Evolutionary conservation across 768 basidiomycete species (phyloP), one percentile per base, ranked within the genome.

Genomic region (Clavaria fumosa): DNA sequence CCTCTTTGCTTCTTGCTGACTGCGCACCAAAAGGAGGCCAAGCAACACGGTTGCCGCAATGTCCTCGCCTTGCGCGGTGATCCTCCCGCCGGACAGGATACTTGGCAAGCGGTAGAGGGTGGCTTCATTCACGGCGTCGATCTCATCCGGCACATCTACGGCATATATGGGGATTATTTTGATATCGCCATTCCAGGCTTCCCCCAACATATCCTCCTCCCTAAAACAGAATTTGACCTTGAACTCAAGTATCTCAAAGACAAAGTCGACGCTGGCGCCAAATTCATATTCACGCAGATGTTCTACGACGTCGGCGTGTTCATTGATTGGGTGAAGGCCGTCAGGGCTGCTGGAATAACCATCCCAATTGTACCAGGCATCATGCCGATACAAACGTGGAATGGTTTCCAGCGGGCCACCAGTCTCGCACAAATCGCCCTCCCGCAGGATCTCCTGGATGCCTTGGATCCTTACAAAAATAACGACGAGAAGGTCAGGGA

Each of bases 231-330:
- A 48, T 70, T 70, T 28, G 72, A 69, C 20, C 70, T 70, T 37
- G 91, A 96, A 57, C 77, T 95, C 59, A 58, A 67, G 41, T 91
- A 70, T 56, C 66, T 95, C 45, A 93, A 93, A 59, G 77, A 83
- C 45, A 96, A 96, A 58, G 61, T 91, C 41, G 89, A 93, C 45
- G 82, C 76, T 7, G 90, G 91, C 26, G 83, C 78, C 43, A 69
- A 75, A 53, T 85, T 93, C 61, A 95, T 96, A 58, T 95, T 96
- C 64, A 95, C 91, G 0, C 91, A 96, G 57, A 89, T 96, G 86
- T 96, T 96, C 63, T 95, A 91, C 60, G 91, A 95, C 49, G 77
- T 80, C 34, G 70, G 85, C 23, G 53, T 97, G 48, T 97, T 99
- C 62, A 75, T 95, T 50, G 65, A 67, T 35, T 99, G 95, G 95